Conservation (phyloP, 768 basidiomycete species). For the Pholiota conissans region DNA sequence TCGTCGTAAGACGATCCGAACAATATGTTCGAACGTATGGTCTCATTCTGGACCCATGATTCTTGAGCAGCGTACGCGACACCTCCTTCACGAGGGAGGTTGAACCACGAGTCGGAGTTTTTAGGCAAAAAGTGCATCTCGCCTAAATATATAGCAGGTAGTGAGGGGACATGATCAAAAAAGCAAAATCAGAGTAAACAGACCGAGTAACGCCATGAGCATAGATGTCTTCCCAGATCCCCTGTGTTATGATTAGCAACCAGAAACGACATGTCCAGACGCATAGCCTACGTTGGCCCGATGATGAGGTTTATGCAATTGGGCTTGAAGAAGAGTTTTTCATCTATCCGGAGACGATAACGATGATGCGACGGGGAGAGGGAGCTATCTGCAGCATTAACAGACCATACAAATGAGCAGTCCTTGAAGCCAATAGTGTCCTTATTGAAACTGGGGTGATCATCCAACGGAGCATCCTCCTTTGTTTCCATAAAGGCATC, state of each 20-base stretch:
- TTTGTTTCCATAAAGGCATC: slow-evolving; percentile 23
- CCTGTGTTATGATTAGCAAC: background rate
- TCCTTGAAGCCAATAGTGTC: background rate
- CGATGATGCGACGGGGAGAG: background rate
- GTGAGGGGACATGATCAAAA: no score
- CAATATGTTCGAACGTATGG: background rate
- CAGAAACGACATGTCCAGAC: background rate
- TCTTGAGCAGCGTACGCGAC: slow-evolving; percentile 5
- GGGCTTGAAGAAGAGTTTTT: slow-evolving; percentile 26
- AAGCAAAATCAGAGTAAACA: background rate
- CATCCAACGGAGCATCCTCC: background rate
- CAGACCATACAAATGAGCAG: slow-evolving; percentile 1
- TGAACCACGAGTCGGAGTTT: slow-evolving; percentile 1
- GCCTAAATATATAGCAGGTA: no score
- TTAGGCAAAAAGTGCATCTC: slow-evolving; percentile 4
- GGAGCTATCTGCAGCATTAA: background rate
- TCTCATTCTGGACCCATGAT: slow-evolving; percentile 5
- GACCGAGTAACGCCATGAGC: slow-evolving; percentile 6
- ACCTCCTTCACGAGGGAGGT: background rate
- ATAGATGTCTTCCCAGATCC: slow-evolving; percentile 7
- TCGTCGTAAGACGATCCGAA: slow-evolving; percentile 1
- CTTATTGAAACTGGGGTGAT: background rate
- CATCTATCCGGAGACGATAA: background rate
- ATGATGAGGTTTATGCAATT: slow-evolving; percentile 4
- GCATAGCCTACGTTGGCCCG: background rate